These are phyloP conservation scores for Candida sojae DNA, from an alignment of 1,139 yeast genomes.

Conservation along the genomic window DNA sequence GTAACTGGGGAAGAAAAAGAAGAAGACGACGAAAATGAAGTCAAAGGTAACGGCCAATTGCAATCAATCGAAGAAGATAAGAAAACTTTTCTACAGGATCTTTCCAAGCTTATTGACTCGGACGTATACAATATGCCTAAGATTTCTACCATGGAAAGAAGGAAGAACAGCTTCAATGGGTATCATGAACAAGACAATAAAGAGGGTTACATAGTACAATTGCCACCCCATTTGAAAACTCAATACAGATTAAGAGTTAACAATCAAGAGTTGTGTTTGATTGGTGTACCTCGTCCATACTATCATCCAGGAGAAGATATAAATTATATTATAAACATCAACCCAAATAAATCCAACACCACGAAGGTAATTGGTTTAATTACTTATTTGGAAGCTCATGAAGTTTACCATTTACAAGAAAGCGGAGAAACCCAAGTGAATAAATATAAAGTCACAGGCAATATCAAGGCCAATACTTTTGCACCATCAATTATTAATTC, in stretches of 20 bases:
- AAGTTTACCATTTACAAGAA: conserved; percentile 27
- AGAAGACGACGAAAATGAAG: neutral
- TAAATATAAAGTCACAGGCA: conserved; percentile 40
- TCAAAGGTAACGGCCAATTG: no score
- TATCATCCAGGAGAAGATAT: conserved; percentile 54
- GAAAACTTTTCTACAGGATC: conserved; percentile 31
- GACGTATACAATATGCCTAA: conserved; percentile 39
- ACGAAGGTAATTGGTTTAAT: conserved; percentile 36
- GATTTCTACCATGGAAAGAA: conserved; percentile 31
- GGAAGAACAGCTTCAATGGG: conserved; percentile 25
- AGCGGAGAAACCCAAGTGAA: conserved; percentile 21
- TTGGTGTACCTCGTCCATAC: conserved; percentile 41
- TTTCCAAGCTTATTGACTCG: conserved; percentile 33
- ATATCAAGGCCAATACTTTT: conserved; percentile 35
- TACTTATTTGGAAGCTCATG: conserved; percentile 43
- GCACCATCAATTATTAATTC: conserved; percentile 29
- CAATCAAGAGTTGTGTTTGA: conserved; percentile 32
- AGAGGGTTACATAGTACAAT: conserved; percentile 19
- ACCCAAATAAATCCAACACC: conserved; percentile 17
- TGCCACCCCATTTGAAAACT: conserved; percentile 35
- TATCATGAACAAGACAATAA: conserved; percentile 16
- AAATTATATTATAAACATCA: conserved; percentile 33
- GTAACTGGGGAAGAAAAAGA: neutral
- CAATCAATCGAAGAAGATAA: conserved; percentile 11
- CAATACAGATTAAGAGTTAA: conserved; percentile 43